Evolutionary conservation across 2,329 filamentous ascomycete genomes (phyloP), one percentile per base, ranked within the genome.

Genomic region (Stagonosporopsis rhizophila): DNA sequence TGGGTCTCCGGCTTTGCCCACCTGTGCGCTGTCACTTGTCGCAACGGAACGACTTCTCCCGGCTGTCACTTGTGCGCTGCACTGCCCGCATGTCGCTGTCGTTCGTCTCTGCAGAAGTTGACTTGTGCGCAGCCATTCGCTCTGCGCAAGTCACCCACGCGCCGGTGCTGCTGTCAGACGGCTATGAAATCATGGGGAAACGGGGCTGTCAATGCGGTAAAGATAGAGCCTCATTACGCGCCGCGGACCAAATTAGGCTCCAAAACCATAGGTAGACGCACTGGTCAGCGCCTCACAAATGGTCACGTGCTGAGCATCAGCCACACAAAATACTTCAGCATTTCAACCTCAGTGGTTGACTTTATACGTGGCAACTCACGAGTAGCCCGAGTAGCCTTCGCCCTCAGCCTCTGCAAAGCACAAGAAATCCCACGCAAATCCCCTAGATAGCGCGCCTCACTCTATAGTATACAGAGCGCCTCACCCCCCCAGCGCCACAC

Each of bases 141-240:
- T 52, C 58, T 59, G 58, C 64, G 64, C 58, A 61, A 61, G 61
- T 66, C 62, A 74, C 70, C 71, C 73, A 72, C 70, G 60, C 58
- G 50, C 59, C 42, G 52, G 52, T 45, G 64, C 41, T 53, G 48
- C 65, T 37, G 55, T 49, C 66, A 69, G 41, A 32, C 25, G 44
- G 65, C 65, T 64, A 56, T 56, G 55, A 62, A 54, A 70, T 67
- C 61, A 45, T 63, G 59, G 64, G 56, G 60, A 63, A 60, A 52
- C 32, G 32, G 56, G 56, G 58, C 62, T 66, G 59, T 46, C 40
- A 37, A 50, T 44, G 41, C 25, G 44, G 49, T 14, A 32, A n/a
- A 4, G 14, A n/a, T 62, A 65, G 72, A 73, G 70, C 72, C 71
- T 72, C 70, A 70, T 59, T 75, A 72, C 69, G 71, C 73, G 73